phyloP scores from a whole-genome alignment of 1,139 yeast species.

The Magnusiomyces sp. region DNA sequence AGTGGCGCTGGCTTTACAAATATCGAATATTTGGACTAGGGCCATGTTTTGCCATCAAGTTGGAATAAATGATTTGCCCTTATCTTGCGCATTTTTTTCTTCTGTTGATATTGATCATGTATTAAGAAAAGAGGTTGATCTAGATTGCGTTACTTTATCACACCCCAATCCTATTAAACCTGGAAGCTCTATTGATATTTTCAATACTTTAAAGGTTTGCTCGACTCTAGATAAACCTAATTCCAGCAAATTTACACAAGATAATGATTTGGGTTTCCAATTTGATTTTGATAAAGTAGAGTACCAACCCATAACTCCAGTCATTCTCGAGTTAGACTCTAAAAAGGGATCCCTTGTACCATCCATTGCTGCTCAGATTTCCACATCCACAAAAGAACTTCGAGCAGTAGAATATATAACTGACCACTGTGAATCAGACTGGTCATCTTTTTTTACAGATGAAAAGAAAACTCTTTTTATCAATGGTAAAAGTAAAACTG shows the following conservation, averaged over 20 bases:
- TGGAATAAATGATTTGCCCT: slow-evolving; percentile 86
- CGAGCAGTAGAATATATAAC: slow-evolving; percentile 3
- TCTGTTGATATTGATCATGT: slow-evolving; percentile 87
- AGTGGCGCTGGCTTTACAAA: slow-evolving; percentile 76
- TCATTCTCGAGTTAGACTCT: slow-evolving; percentile 3
- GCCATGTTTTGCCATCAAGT: slow-evolving; percentile 91
- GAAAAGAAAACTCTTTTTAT: too few relatives aligned
- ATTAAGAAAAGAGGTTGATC: slow-evolving; percentile 77
- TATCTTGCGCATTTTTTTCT: slow-evolving; percentile 90
- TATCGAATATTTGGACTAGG: slow-evolving; percentile 91
- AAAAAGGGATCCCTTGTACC: background rate
- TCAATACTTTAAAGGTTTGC: slow-evolving; percentile 38
- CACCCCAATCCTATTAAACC: slow-evolving; percentile 62
- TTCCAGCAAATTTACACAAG: background rate
- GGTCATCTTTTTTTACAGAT: background rate
- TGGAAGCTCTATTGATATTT: slow-evolving; percentile 70
- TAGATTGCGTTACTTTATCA: slow-evolving; percentile 89
- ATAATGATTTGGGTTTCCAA: background rate
- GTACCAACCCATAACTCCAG: background rate
- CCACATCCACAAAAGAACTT: slow-evolving; percentile 3
- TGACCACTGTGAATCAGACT: background rate
- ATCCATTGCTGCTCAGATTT: slow-evolving; percentile 8
- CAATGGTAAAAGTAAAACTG: background rate
- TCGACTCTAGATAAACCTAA: slow-evolving; percentile 14
- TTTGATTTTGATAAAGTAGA: background rate